Base-by-base conservation (phyloP, 1,284 basidiomycete genomes). In the Malassezia restricta region DNA sequence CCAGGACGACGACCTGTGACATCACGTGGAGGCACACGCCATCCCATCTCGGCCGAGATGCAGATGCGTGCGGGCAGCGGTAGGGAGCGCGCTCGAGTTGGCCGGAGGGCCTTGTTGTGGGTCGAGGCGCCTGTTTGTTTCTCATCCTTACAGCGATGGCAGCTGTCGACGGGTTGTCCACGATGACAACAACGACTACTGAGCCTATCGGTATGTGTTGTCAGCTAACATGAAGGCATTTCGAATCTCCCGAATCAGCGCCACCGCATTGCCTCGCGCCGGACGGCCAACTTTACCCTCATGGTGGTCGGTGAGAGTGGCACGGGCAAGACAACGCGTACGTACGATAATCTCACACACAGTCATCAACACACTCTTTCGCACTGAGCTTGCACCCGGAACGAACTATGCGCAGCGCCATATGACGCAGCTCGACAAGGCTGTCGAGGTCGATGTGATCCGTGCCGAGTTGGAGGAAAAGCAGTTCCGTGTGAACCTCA, bases 401-500 rank as follows among this genome's bases (percentile, higher is more conserved):
- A 90, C 92, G 79, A 91, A 92, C 79, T 92, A 98, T 80, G 78
- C 75, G 61, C 82, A 82, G 71, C 84, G 92, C 59, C 89, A 92
- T 78, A 78, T 85, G 73, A 96, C 96, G 79, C 92, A 96, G 76
- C 82, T 98, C 64, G 92, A 96, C 81, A 96, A 96, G 78, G 83
- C 95, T 49, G 96, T 92, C 47, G 94, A 98, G 77, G 76, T 78
- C 43, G 73, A 73, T 59, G 75, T 76, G 38, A 75, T 76, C 68
- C 76, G 56, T 86, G 95, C 76, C 33, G 76, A 77, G 78, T 83
- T 99, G 30, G 94, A 98, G 77, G 92, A 98, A 78, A 89, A 94
- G 75, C 86, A 89, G 70, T 98, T 98, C 83, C 94, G 91, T 77
- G 91, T 95, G 79, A 96, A 96, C 80, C 83, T 98, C 58, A 92